Base-by-base conservation (phyloP, 164 flowering plant genomes). In the Tetracentron sinense region DNA sequence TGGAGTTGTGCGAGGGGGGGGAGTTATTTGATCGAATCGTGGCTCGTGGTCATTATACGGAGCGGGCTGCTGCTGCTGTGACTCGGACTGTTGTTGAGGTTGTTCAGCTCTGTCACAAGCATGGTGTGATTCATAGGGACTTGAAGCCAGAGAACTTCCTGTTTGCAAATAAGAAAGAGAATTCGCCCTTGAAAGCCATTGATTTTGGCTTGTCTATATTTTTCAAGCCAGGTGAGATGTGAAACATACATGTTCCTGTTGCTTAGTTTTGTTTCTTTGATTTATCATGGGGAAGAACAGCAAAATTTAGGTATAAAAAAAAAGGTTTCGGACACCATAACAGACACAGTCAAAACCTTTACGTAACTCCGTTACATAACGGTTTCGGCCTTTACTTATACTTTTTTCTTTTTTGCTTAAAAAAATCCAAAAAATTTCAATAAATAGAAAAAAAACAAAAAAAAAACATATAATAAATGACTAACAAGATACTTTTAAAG, bases 141-240 rank as follows among this genome's bases (percentile, higher is more conserved):
- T 78, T 92, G 79, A 92, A 92, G 84, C 98, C 98, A 0, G 98
- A 92, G 79, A 92, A 92, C 55, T 92, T 92, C 57, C 61, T 89
- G 72, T 92, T 88, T 52, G 96, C 95, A 0, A 92, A 83, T 61
- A 85, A 92, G 88, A 92, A 89, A 82, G 98, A 92, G 83, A 92
- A 86, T 79, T 89, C 98, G 21, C 98, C 98, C 0, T 65, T 92
- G 55, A 89, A 92, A 62, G 96, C 98, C 12, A 89, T 92, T 66
- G 98, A 92, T 83, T 92, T 92, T 58, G 98, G 98, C 1, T 66
- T 92, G 66, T 89, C 98, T 14, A 88, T 92, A n/a, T 92, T 92
- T 82, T 92, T 92, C 82, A 88, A 88, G 82, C 98, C 98, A 55
- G 97, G 97, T 85, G 27, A 72, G 69, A 8, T 68, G 2, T 38